A percentile compares a stretch with the other conserved stretches of the same genome.
phyloP scores from a whole-genome alignment of 2,329 filamentous ascomycete species.

The Trichoderma sp. region DNA sequence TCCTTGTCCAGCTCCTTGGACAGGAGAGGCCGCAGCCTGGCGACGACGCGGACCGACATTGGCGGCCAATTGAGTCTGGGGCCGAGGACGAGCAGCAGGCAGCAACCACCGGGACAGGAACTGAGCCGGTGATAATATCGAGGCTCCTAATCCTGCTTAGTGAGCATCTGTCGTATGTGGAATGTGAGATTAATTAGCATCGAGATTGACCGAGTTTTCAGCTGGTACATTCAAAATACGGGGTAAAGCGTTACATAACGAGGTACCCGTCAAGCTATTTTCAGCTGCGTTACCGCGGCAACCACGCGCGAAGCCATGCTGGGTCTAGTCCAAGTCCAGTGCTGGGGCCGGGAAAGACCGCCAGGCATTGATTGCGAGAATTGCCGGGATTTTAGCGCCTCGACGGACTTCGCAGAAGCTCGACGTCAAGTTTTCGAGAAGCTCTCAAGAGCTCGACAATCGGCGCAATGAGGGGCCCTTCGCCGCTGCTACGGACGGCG shows the following conservation, averaged over 20 bases:
- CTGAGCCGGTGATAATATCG: conserved; percentile 17
- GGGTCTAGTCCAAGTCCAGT: conserved; percentile 22
- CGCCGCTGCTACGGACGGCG: conserved; percentile 45
- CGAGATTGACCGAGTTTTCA: conserved; percentile 24
- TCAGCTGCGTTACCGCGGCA: conserved; percentile 36
- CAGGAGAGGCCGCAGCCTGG: conserved; percentile 85
- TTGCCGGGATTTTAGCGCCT: conserved; percentile 27
- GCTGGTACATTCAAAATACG: conserved; percentile 20
- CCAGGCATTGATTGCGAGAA: conserved; percentile 30
- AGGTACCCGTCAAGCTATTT: background rate
- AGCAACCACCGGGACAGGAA: conserved; percentile 19
- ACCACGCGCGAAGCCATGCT: conserved; percentile 38
- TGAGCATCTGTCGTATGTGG: conserved; percentile 16
- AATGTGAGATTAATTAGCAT: conserved; percentile 17
- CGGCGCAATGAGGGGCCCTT: conserved; percentile 49
- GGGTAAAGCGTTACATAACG: conserved; percentile 18
- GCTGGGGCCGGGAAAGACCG: conserved; percentile 41
- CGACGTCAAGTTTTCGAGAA: conserved; percentile 13
- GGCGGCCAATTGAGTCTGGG: conserved; percentile 20
- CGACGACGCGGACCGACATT: conserved; percentile 82
- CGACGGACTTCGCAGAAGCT: conserved; percentile 10
- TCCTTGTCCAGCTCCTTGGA: conserved; percentile 85
- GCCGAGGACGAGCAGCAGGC: conserved; percentile 31
- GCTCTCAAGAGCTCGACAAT: conserved; percentile 25
- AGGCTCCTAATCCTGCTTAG: conserved; percentile 21